phyloP scores from a whole-genome alignment of 345 rosid genomes.

The Litchi chinensis region DNA sequence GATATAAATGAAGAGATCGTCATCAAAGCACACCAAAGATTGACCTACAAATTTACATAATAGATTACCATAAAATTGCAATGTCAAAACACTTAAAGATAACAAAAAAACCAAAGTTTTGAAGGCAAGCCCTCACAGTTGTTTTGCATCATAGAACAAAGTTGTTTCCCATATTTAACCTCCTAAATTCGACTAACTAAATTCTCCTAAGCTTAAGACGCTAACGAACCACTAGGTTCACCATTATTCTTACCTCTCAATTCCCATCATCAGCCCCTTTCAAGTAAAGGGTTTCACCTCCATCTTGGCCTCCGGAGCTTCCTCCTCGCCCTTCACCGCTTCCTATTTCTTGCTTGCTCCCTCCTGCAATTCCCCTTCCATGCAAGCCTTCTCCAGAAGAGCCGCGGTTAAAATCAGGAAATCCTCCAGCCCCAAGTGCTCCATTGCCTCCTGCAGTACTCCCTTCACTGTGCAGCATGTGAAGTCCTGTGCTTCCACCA shows the following conservation, averaged over 20 bases:
- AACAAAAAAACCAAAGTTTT: slow-evolving; percentile 25
- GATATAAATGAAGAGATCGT: not conserved
- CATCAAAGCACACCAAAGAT: slow-evolving; percentile 14
- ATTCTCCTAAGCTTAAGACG: slow-evolving; percentile 20
- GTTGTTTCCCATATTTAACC: not conserved
- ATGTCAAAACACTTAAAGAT: slow-evolving; percentile 23
- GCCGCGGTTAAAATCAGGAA: slow-evolving; percentile 72
- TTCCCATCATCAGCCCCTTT: slow-evolving; percentile 79
- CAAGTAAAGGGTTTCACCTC: slow-evolving; percentile 90
- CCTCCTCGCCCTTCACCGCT: slow-evolving; percentile 80
- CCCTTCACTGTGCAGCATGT: slow-evolving; percentile 61
- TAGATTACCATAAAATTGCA: slow-evolving; percentile 30
- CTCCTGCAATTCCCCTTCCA: slow-evolving; percentile 45
- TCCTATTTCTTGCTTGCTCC: slow-evolving; percentile 84
- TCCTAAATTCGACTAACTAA: slow-evolving; percentile 12
- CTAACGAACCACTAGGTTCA: not conserved
- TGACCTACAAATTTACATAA: slow-evolving; percentile 49
- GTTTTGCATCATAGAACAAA: slow-evolving; percentile 18
- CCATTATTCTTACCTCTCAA: slow-evolving; percentile 32
- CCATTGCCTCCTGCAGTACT: slow-evolving; percentile 71
- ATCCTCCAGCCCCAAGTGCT: slow-evolving; percentile 57
- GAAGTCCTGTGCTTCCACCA: slow-evolving; percentile 59
- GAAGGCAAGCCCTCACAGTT: slow-evolving; percentile 15
- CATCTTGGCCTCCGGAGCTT: slow-evolving; percentile 70
- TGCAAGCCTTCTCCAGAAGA: slow-evolving; percentile 43